Base-by-base conservation (phyloP, 805 yeast genomes). In the Candida orba region DNA sequence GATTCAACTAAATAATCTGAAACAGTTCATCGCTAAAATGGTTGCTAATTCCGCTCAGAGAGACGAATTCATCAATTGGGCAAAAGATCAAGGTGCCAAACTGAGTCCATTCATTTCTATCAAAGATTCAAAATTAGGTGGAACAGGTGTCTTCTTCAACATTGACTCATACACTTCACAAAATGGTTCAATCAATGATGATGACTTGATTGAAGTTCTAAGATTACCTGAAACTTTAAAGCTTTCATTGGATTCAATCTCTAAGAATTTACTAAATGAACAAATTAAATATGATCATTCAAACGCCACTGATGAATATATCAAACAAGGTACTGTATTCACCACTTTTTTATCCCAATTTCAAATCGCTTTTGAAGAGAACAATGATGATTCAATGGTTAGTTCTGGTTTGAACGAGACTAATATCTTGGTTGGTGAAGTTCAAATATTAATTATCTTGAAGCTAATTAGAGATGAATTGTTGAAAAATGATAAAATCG, bases 141-240 rank as follows among this genome's bases (percentile, higher is more conserved):
- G 76, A 7, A 51, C 60, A 1, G 73, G 72, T 2, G 59, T 68
- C 2, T 67, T 64, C 49, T 58, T 52, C 18, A 46, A 52, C 7
- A 9, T 47, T 2, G 30, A 37, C 2, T 17, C 38, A 10, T 44
- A 36, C 22, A 18, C 20, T 3, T 23, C 27, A 8, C 39, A 43
- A 4, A 36, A 43, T 5, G 51, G 43, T 2, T 18, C 34, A 4
- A 35, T 48, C 4, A 8, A 45, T 4, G 9, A 9, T 1, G 46
- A 40, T 12, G 56, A 46, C 1, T 44, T 51, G 3, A 40, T 66
- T 14, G 71, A 64, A 42, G 48, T 73, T 8, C 41, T 74, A 41
- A 53, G 76, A 39, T 55, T 74, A 2, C 73, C 76, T 0, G 42
- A 50, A 6, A n/a, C 29, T 0, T 39, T 55, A 7, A 55, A 65